A percentile compares a stretch with the other conserved stretches of the same genome.
Conservation (phyloP, 1,139 yeast genomes). For the Groenewaldozyma sp. region DNA sequence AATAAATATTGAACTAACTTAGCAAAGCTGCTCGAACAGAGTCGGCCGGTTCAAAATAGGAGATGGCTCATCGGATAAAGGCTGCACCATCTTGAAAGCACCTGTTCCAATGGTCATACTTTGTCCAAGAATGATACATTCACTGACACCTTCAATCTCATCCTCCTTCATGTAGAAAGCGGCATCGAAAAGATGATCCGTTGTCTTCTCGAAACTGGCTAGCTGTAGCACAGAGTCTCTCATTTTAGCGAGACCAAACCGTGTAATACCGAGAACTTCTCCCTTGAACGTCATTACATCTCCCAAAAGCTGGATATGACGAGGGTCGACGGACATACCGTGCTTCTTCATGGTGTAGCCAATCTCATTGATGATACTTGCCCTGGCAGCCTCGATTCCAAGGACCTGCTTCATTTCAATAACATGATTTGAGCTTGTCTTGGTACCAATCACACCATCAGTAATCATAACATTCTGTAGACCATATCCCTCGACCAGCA, state of each 20-base stretch:
- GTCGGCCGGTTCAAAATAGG: slow-evolving; percentile 16
- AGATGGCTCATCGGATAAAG: slow-evolving; percentile 16
- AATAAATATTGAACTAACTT: no score
- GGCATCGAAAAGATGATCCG: slow-evolving; percentile 97
- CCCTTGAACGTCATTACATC: slow-evolving; percentile 99
- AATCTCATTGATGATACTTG: slow-evolving; percentile 86
- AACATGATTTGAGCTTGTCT: slow-evolving; percentile 85
- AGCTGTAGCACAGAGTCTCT: slow-evolving; percentile 94
- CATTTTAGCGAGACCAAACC: slow-evolving; percentile 97
- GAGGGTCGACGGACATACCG: slow-evolving; percentile 99
- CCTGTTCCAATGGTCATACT: slow-evolving; percentile 98
- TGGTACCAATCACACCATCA: slow-evolving; percentile 87
- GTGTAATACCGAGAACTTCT: slow-evolving; percentile 93
- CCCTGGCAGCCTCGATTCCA: slow-evolving; percentile 97
- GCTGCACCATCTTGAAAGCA: slow-evolving; percentile 61
- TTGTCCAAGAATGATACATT: slow-evolving; percentile 94
- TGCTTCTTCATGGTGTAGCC: slow-evolving; percentile 98
- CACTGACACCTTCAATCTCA: slow-evolving; percentile 94
- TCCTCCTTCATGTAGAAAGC: slow-evolving; percentile 96
- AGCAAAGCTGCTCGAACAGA: slow-evolving; percentile 22
- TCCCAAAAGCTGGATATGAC: slow-evolving; percentile 94
- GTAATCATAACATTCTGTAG: slow-evolving; percentile 94
- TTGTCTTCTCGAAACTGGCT: slow-evolving; percentile 96
- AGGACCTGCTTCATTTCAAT: slow-evolving; percentile 81
- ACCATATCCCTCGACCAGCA: slow-evolving; percentile 97